Conservation (phyloP, 2,329 filamentous ascomycete species). For the Aureobasidium sp. region DNA sequence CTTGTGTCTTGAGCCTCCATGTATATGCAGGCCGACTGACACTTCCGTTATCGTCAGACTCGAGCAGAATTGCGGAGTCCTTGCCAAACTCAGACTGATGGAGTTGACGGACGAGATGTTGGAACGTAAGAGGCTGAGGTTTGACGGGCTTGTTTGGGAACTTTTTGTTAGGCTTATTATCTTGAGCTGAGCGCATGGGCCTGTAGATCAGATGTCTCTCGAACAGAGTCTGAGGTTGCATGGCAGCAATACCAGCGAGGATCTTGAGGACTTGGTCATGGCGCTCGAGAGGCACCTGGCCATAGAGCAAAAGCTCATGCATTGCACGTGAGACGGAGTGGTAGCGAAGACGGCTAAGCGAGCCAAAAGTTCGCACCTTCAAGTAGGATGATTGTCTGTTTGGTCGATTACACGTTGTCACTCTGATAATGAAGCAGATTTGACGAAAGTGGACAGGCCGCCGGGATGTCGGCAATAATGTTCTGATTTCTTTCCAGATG, state of each 20-base stretch:
- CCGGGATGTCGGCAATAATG: background rate
- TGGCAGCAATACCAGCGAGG: slow-evolving; percentile 51
- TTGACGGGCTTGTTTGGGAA: slow-evolving; percentile 16
- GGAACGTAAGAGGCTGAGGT: slow-evolving; percentile 9
- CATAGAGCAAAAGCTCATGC: slow-evolving; percentile 56
- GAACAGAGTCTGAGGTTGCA: slow-evolving; percentile 47
- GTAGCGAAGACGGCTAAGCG: background rate
- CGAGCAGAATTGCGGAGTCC: background rate
- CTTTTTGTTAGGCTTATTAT: slow-evolving; percentile 29
- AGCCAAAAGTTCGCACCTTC: background rate
- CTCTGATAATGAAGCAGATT: background rate
- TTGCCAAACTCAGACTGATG: slow-evolving; percentile 27
- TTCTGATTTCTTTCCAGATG: background rate
- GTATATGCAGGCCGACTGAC: slow-evolving; percentile 9
- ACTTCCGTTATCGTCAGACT: slow-evolving; percentile 9
- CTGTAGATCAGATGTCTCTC: slow-evolving; percentile 53
- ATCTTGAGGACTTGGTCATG: slow-evolving; percentile 54
- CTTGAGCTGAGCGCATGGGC: slow-evolving; percentile 35
- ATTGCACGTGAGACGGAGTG: slow-evolving; percentile 28
- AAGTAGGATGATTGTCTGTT: background rate
- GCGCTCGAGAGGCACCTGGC: slow-evolving; percentile 47
- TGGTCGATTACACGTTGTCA: background rate
- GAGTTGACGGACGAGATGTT: slow-evolving; percentile 20
- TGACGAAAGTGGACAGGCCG: background rate
- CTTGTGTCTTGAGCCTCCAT: slow-evolving; percentile 10